phyloP scores from a whole-genome alignment of 2,329 filamentous ascomycete species.

The Bipolaris cookei region DNA sequence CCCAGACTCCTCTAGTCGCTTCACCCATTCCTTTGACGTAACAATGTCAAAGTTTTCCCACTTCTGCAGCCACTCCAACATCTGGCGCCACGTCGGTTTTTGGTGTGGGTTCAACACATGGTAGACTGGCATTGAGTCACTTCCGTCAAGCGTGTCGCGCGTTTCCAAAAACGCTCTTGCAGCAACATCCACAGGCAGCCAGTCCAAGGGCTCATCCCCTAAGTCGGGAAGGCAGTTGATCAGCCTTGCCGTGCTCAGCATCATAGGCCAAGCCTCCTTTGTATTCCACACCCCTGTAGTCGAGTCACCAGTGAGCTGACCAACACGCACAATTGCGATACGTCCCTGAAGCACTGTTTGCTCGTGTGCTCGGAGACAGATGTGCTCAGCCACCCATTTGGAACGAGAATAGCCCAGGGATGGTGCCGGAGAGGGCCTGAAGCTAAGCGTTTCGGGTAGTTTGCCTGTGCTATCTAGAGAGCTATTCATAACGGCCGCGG shows the following conservation, averaged over 20 bases:
- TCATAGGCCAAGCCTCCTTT: slow-evolving; percentile 47
- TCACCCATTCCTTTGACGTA: slow-evolving; percentile 51
- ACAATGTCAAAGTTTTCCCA: slow-evolving; percentile 52
- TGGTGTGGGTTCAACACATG: slow-evolving; percentile 59
- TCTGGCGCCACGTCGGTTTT: slow-evolving; percentile 53
- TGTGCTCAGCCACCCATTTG: slow-evolving; percentile 63
- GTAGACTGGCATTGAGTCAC: slow-evolving; percentile 46
- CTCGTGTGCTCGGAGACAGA: slow-evolving; percentile 54
- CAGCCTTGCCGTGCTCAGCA: slow-evolving; percentile 41
- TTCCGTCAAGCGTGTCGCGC: slow-evolving; percentile 20
- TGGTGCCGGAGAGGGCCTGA: slow-evolving; percentile 53
- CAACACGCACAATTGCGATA: slow-evolving; percentile 47
- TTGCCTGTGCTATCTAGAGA: slow-evolving; percentile 15
- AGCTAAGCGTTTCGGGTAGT: slow-evolving; percentile 53
- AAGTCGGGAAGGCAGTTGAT: slow-evolving; percentile 42
- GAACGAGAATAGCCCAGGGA: slow-evolving; percentile 63
- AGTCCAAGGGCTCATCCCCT: slow-evolving; percentile 36
- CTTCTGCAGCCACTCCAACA: slow-evolving; percentile 56
- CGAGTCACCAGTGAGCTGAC: slow-evolving; percentile 51
- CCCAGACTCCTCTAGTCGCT: slow-evolving; percentile 46
- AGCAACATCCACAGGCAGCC: slow-evolving; percentile 45
- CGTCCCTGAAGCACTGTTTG: slow-evolving; percentile 37
- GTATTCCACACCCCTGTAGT: slow-evolving; percentile 37
- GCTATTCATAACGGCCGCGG: slow-evolving; percentile 53
- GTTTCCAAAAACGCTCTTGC: slow-evolving; percentile 59